These are phyloP conservation scores for Ramularia endophylla DNA, from an alignment of 2,329 filamentous ascomycete genomes.

Conservation along the genomic window DNA sequence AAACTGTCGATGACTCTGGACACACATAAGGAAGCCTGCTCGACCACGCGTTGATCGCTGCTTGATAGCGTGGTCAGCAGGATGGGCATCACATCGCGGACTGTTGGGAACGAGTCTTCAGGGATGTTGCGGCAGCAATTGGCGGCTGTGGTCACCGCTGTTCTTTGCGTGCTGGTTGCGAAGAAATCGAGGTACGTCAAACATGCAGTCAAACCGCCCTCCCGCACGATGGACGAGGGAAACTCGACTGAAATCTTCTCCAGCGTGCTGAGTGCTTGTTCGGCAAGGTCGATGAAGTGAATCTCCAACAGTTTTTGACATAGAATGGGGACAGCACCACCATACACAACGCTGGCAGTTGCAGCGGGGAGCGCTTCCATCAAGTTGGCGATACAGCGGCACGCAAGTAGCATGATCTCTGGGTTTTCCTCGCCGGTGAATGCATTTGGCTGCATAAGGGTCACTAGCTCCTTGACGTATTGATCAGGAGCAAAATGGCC, in stretches of 20 bases:
- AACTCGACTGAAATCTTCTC: constrained; percentile 98
- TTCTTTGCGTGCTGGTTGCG: constrained; percentile 91
- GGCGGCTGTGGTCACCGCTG: constrained; percentile 92
- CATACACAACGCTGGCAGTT: constrained; percentile 93
- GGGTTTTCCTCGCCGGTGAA: constrained; percentile 77
- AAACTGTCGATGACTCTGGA: constrained; percentile 97
- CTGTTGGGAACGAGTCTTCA: constrained; percentile 84
- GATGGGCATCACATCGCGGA: constrained; percentile 94
- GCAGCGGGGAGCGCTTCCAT: constrained; percentile 96
- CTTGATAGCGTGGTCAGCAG: constrained; percentile 84
- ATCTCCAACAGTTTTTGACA: constrained; percentile 96
- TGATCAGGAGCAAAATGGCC: constrained; percentile 92
- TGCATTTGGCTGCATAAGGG: constrained; percentile 85
- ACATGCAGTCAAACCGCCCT: constrained; percentile 93
- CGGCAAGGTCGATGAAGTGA: constrained; percentile 92
- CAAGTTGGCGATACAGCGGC: constrained; percentile 88
- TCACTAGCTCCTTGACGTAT: constrained; percentile 90
- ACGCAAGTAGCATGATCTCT: constrained; percentile 95
- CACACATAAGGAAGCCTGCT: constrained; percentile 93
- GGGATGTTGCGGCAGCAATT: constrained; percentile 98
- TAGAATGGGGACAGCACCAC: constrained; percentile 88
- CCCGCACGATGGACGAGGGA: constrained; percentile 87
- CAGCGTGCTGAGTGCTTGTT: constrained; percentile 91
- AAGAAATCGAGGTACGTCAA: constrained; percentile 97
- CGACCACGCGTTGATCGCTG: constrained; percentile 92